Evolutionary conservation across 306 rosid genomes (phyloP).

Genomic region (Prunus kanzakura): DNA sequence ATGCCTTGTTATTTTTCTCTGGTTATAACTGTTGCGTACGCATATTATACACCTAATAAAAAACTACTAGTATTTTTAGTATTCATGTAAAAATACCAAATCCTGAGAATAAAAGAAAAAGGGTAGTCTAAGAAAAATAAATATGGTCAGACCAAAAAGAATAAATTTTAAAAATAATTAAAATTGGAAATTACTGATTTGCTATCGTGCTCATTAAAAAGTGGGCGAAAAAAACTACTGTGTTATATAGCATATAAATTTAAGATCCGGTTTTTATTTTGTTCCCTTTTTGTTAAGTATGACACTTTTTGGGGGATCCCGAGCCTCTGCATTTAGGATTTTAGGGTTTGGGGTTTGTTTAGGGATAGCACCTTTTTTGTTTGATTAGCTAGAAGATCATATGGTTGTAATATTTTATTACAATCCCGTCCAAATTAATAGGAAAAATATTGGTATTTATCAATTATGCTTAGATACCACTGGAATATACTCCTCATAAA

Average conservation of each 20-base stretch:
- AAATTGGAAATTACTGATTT: background rate
- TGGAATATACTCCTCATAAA: too few species aligned
- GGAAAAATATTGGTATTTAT: too few species aligned
- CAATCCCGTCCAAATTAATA: too few species aligned
- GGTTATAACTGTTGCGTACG: background rate
- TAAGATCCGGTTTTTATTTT: background rate
- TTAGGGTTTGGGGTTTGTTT: too few species aligned
- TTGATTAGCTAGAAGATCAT: background rate
- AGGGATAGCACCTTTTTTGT: too few species aligned
- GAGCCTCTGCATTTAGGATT: too few species aligned
- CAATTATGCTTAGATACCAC: too few species aligned
- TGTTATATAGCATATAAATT: background rate
- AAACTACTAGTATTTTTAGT: background rate
- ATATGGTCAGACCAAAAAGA: background rate
- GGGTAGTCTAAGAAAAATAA: background rate
- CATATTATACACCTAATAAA: background rate
- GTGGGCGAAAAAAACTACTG: too few species aligned
- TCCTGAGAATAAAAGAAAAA: background rate
- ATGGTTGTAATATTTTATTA: too few species aligned
- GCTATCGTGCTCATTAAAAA: background rate
- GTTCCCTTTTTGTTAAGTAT: background rate
- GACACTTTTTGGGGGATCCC: too few species aligned
- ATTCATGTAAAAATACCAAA: background rate
- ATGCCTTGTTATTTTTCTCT: background rate
- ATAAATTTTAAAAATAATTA: too few species aligned